These are phyloP conservation scores for Didymella lethalis DNA, from an alignment of 2,329 filamentous ascomycete genomes.

Conservation along the genomic window DNA sequence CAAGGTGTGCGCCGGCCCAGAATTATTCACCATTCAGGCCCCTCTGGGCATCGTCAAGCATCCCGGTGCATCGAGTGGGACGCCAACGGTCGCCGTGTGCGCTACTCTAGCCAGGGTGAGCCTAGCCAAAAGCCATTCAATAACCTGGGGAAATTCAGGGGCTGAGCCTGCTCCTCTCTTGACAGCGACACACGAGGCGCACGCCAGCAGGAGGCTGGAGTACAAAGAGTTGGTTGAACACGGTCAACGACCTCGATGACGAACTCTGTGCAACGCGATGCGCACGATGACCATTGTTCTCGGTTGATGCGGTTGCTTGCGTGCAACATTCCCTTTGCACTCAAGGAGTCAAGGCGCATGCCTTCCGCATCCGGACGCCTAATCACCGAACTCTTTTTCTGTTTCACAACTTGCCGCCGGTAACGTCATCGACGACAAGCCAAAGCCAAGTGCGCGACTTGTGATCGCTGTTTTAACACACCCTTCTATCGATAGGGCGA, in stretches of 20 bases:
- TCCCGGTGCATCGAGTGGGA: conserved; percentile 30
- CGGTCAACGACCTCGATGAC: conserved; percentile 14
- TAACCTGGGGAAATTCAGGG: conserved; percentile 51
- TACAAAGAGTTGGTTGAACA: conserved; percentile 19
- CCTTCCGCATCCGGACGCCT: conserved; percentile 21
- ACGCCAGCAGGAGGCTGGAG: conserved; percentile 8
- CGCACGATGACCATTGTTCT: conserved; percentile 12
- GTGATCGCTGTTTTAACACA: conserved; percentile 20
- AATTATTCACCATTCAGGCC: conserved; percentile 22
- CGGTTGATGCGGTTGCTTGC: conserved; percentile 14
- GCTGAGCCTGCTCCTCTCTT: conserved; percentile 26
- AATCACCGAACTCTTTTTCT: conserved; percentile 21
- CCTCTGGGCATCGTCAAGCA: conserved; percentile 20
- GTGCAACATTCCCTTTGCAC: conserved; percentile 14
- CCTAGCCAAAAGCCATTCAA: conserved; percentile 34
- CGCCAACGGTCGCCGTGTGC: conserved; percentile 36
- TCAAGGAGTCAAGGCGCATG: conserved; percentile 12
- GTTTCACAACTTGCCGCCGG: conserved; percentile 28
- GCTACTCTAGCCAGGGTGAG: conserved; percentile 31
- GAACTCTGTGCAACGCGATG: conserved; percentile 10
- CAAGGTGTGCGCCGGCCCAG: conserved; percentile 25
- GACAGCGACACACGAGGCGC: conserved; percentile 11
- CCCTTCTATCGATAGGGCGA: conserved; percentile 26
- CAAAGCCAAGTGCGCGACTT: conserved; percentile 16
- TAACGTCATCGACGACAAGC: conserved; percentile 28